Evolutionary conservation across 495 filamentous ascomycete species (phyloP), one percentile per base, ranked within the genome.

Genomic region (Barbatosphaeria neglecta): DNA sequence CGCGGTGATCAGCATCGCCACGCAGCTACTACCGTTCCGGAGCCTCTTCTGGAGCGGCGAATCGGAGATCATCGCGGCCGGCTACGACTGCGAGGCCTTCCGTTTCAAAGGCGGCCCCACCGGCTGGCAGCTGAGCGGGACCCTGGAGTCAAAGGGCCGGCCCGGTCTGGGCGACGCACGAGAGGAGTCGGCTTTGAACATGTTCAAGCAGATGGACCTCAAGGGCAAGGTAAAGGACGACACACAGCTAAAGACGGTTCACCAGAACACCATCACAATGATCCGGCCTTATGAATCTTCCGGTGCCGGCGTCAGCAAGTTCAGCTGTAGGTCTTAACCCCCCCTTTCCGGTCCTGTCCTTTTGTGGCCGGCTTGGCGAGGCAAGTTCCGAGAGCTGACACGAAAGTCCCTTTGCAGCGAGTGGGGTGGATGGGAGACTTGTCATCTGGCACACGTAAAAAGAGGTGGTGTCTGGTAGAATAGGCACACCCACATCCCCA

Each of bases 121-220:
- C 41, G 92, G 90, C 23, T 98, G 92, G 92, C 78, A 85, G 55
- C 69, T 95, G 40, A 79, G 77, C 11, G 90, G 90, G 22, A 87
- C 86, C 4, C 63, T 97, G 40, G 92, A 97, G 63, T 78, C 79
- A 70, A 70, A 84, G 81, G 57, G 88, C 77, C 64, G 86, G 77
- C 62, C 71, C 17, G 66, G 69, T 40, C 47, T 62, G 42, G 64
- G 69, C 40, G 63, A 67, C 31, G 58, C 62, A 31, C 60, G 73
- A 38, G 75, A 78, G 58, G 74, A 80, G 49, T 87, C 82, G 53
- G 92, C 92, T n/a, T 71, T 96, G 59, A 95, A 97, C 61, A 96
- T 96, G 93, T 98, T 98, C 74, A 78, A 78, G 60, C 89, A 95
- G 67, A 95, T 98, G 93, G 92, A 98, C 62, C 71, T 97, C 49